Percentiles rank a stretch among this genome's conserved stretches.
Evolutionary conservation across 2,329 filamentous ascomycete species (phyloP).

Genomic region (Pleochaeta shiraiana): DNA sequence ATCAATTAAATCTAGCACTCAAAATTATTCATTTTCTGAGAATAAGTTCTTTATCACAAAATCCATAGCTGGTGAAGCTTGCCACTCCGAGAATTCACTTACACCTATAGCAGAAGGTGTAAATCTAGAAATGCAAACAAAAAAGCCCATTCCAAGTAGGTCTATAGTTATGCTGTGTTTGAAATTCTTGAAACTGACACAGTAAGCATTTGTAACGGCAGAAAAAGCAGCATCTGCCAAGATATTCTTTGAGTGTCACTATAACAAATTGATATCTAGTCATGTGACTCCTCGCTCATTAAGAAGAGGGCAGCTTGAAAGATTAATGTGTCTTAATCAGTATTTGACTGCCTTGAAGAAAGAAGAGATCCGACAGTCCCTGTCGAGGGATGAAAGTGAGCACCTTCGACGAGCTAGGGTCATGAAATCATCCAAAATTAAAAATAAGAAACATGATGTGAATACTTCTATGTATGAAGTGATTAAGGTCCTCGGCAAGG

Average conservation of each 20-base stretch:
- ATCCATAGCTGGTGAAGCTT: slow-evolving; percentile 7
- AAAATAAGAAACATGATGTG: slow-evolving; percentile 23
- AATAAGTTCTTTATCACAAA: background rate
- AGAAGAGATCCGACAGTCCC: slow-evolving; percentile 31
- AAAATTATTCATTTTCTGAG: background rate
- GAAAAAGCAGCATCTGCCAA: slow-evolving; percentile 66
- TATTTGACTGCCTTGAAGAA: slow-evolving; percentile 25
- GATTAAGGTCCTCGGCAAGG: slow-evolving; percentile 68
- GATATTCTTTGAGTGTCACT: slow-evolving; percentile 69
- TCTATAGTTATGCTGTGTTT: no score
- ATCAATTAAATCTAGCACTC: background rate
- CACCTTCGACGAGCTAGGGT: slow-evolving; percentile 52
- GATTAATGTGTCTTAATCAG: slow-evolving; percentile 32
- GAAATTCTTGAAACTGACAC: slow-evolving; percentile 7
- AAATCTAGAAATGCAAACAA: slow-evolving; percentile 6
- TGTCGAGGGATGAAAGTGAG: slow-evolving; percentile 44
- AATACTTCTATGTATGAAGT: slow-evolving; percentile 50
- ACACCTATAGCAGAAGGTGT: slow-evolving; percentile 15
- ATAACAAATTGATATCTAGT: slow-evolving; percentile 41
- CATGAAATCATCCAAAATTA: slow-evolving; percentile 36
- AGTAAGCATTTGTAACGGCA: slow-evolving; percentile 30
- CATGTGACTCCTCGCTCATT: slow-evolving; percentile 34
- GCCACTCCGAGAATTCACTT: slow-evolving; percentile 12
- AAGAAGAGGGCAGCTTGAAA: slow-evolving; percentile 39
- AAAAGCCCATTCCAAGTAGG: slow-evolving; percentile 7